Conservation (phyloP, 164 flowering plant species). For the Magnolia sinica region DNA sequence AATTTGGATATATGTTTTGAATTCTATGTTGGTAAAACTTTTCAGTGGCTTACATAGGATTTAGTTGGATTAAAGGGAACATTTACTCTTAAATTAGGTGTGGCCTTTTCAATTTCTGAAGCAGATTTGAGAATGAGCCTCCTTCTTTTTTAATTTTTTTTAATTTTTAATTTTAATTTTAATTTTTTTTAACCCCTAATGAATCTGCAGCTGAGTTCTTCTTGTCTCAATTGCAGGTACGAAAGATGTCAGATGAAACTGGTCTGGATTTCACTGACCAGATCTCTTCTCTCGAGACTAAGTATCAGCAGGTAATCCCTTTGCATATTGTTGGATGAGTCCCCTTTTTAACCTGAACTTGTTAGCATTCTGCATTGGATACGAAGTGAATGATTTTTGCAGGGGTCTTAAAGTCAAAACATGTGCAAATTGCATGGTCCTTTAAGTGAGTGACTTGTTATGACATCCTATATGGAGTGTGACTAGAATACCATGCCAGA, state of each 20-base stretch:
- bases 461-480: too few relatives aligned
- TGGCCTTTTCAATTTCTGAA: background rate
- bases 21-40: background rate
- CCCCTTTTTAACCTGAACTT: too few relatives aligned
- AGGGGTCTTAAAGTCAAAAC: too few relatives aligned
- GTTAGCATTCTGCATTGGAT: too few relatives aligned
- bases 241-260: constrained; percentile 87
- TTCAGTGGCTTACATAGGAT: background rate
- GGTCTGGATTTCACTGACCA: constrained; percentile 90
- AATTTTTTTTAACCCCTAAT: background rate
- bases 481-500: too few relatives aligned
- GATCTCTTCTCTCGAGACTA: constrained; percentile 65
- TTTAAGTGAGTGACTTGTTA: too few relatives aligned
- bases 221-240: constrained; percentile 44
- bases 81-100: background rate
- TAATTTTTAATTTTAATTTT: too few relatives aligned
- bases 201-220: background rate
- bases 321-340: too few relatives aligned
- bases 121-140: background rate
- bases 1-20: too few relatives aligned
- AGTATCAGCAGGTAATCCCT: constrained; percentile 63
- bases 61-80: background rate
- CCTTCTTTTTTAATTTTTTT: background rate
- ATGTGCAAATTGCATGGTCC: too few relatives aligned
- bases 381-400: too few relatives aligned